Evolutionary conservation across 139 green algal genomes (phyloP).

Genomic region (Volvox africanus): DNA sequence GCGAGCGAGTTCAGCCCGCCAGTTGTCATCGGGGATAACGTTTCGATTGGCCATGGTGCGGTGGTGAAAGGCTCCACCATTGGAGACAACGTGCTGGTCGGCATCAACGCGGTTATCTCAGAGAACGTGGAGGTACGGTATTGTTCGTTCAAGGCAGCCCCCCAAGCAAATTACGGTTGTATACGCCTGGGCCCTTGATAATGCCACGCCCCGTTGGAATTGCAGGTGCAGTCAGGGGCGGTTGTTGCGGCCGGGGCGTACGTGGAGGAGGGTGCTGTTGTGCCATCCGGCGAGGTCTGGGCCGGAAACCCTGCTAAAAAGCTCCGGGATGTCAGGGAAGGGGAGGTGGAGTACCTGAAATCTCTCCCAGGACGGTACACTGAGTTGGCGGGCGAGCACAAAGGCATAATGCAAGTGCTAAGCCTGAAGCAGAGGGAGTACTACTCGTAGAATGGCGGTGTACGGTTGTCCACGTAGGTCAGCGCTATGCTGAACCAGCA

Average conservation of each 20-base stretch:
- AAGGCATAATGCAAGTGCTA: constrained; percentile 61
- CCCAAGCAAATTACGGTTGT: neutral
- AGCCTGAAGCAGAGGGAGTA: constrained; percentile 38
- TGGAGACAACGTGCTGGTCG: constrained; percentile 90
- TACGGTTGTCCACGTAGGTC: neutral
- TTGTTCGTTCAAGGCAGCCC: neutral
- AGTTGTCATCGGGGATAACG: constrained; percentile 84
- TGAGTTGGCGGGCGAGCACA: constrained; percentile 68
- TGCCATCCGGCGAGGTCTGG: constrained; percentile 86
- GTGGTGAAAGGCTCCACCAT: constrained; percentile 91
- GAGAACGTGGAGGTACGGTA: constrained; percentile 70
- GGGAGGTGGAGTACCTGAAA: constrained; percentile 86
- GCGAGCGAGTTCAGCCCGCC: constrained; percentile 69
- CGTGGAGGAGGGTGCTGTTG: constrained; percentile 76
- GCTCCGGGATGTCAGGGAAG: constrained; percentile 86
- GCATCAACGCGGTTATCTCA: constrained; percentile 93
- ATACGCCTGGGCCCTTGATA: neutral
- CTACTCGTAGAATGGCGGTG: neutral
- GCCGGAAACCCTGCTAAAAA: constrained; percentile 87
- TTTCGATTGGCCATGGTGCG: constrained; percentile 90
- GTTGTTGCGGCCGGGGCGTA: constrained; percentile 95
- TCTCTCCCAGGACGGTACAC: constrained; percentile 64
- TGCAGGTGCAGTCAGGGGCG: constrained; percentile 73
- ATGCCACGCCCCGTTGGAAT: neutral
- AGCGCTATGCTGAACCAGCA: no score